A percentile compares a stretch with the other conserved stretches of the same genome.
phyloP scores from a whole-genome alignment of 192 early-diverging fungal species.

The Coemansia sp. region DNA sequence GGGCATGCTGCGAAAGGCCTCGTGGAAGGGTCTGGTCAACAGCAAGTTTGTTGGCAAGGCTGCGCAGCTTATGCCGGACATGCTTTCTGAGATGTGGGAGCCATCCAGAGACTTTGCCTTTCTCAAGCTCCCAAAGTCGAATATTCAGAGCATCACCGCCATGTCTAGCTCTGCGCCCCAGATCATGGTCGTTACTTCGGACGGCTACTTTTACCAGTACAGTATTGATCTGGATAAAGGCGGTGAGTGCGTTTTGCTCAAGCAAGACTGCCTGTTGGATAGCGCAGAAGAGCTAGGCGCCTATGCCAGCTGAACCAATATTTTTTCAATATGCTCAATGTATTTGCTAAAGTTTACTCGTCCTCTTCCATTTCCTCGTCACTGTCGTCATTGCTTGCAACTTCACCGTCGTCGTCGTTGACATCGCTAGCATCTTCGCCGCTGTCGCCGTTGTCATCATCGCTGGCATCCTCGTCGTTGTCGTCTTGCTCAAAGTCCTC shows the following conservation, averaged over 20 bases:
- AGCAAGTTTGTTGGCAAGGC: slow-evolving; percentile 77
- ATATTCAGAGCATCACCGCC: slow-evolving; percentile 75
- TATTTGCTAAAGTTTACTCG: slow-evolving; percentile 7
- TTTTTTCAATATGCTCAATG: background rate
- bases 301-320: slow-evolving; percentile 34
- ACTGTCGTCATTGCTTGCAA: background rate
- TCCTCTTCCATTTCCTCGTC: slow-evolving; percentile 6
- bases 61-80: slow-evolving; percentile 84
- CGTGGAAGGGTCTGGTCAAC: slow-evolving; percentile 56
- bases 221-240: slow-evolving; percentile 86
- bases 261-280: slow-evolving; percentile 69
- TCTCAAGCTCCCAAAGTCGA: slow-evolving; percentile 80
- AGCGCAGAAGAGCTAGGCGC: slow-evolving; percentile 57
- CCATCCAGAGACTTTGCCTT: slow-evolving; percentile 94
- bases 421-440: background rate
- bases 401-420: background rate
- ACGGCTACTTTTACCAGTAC: slow-evolving; percentile 92
- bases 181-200: slow-evolving; percentile 87
- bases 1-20: slow-evolving; percentile 62
- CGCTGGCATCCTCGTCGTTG: background rate
- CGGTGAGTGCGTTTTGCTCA: slow-evolving; percentile 83
- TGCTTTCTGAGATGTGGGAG: slow-evolving; percentile 92
- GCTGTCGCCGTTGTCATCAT: background rate
- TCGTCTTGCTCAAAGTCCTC: slow-evolving; percentile 44
- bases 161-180: slow-evolving; percentile 76